A percentile compares a stretch with the other conserved stretches of the same genome.
Conservation (phyloP, 2,329 filamentous ascomycete species). For the Akanthomyces uredinophilus region DNA sequence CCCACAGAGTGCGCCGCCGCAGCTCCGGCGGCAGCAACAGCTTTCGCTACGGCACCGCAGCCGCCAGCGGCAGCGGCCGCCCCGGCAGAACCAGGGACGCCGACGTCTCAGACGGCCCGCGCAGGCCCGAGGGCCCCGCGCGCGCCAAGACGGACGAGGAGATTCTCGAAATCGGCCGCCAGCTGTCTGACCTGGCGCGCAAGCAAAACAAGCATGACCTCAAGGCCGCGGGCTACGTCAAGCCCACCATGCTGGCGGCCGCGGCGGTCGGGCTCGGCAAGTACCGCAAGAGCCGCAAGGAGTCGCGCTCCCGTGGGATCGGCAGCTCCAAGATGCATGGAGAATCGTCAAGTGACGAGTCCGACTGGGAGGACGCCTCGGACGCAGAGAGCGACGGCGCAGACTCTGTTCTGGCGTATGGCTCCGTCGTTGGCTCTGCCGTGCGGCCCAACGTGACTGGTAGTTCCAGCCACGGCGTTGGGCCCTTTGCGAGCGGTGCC, state of each 20-base stretch:
- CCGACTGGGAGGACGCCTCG: slow-evolving; percentile 54
- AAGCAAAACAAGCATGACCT: slow-evolving; percentile 47
- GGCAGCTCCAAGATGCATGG: slow-evolving; percentile 37
- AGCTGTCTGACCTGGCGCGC: slow-evolving; percentile 48
- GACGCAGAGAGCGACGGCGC: slow-evolving; percentile 40
- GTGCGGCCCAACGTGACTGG: slow-evolving; percentile 18
- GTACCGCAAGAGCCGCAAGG: slow-evolving; percentile 35
- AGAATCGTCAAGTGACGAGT: slow-evolving; percentile 39
- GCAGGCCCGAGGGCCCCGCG: neutral
- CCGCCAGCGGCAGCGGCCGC: neutral
- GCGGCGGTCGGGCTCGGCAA: slow-evolving; percentile 35
- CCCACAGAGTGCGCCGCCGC: slow-evolving; percentile 16
- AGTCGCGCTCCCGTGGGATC: slow-evolving; percentile 29
- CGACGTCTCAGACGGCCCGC: neutral
- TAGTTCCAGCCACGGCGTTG: slow-evolving; percentile 19
- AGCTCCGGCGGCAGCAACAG: slow-evolving; percentile 20
- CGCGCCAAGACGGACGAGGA: slow-evolving; percentile 49
- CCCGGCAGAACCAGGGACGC: neutral
- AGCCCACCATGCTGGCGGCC: slow-evolving; percentile 26
- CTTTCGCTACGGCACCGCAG: slow-evolving; percentile 11
- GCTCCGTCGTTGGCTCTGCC: slow-evolving; percentile 23
- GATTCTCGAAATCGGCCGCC: slow-evolving; percentile 50
- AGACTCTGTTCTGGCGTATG: slow-evolving; percentile 37
- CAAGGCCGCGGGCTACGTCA: slow-evolving; percentile 32
- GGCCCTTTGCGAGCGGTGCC: slow-evolving; percentile 25